Percentiles rank a stretch among this genome's conserved stretches.
Evolutionary conservation across 345 rosid species (phyloP).

Genomic region (Syzygium oleosum): DNA sequence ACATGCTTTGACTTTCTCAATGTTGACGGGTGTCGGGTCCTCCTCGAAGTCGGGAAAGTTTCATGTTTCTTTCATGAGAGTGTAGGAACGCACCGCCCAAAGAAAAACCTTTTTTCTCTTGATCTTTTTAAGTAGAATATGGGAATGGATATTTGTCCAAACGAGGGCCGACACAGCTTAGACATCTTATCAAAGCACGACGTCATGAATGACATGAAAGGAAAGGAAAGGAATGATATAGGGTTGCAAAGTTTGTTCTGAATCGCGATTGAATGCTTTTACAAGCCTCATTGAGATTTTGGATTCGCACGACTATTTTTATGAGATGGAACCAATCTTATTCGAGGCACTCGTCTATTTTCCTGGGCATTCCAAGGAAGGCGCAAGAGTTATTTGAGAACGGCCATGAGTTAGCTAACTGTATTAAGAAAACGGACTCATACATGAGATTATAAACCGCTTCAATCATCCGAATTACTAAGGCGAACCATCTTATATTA

Average conservation of each 20-base stretch:
- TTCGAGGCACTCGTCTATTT: not conserved
- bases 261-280: not conserved
- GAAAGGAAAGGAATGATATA: not conserved
- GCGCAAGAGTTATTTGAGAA: not conserved
- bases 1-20: not conserved
- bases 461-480: not conserved
- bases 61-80: not conserved
- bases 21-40: not conserved
- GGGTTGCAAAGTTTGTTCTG: not conserved
- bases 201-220: not conserved
- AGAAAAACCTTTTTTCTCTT: not conserved
- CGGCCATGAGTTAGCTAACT: not conserved
- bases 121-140: not conserved
- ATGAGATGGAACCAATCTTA: not conserved
- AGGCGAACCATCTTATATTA: not conserved
- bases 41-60: not conserved
- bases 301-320: too few species aligned
- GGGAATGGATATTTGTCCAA: not conserved
- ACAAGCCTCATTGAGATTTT: not conserved
- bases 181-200: not conserved
- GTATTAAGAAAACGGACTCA: not conserved
- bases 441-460: not conserved
- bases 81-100: too few species aligned
- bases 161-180: not conserved
- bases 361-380: not conserved